Conservation (phyloP, 306 rosid species). For the Vigna reflexopilosa region DNA sequence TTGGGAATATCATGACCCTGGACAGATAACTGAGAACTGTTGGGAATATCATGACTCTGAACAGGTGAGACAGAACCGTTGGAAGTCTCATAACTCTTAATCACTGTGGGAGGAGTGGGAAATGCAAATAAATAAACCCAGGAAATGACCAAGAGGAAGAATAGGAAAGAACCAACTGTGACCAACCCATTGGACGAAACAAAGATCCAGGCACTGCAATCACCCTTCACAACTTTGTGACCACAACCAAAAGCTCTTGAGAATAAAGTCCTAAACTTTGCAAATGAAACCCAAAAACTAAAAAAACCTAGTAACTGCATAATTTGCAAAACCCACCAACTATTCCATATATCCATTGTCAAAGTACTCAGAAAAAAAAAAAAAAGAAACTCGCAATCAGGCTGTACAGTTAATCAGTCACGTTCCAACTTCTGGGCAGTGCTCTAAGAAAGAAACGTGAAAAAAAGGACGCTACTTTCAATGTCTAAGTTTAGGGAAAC, state of each 20-base stretch:
- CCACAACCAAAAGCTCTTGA: slow-evolving; percentile 50
- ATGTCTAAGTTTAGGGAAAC: slow-evolving; percentile 1
- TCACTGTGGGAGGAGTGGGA: slow-evolving; percentile 48
- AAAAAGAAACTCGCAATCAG: slow-evolving; percentile 5
- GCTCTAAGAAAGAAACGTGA: slow-evolving; percentile 16
- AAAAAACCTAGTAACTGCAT: slow-evolving; percentile 58
- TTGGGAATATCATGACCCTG: slow-evolving; percentile 47
- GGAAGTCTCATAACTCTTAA: slow-evolving; percentile 48
- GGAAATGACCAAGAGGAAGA: slow-evolving; percentile 54
- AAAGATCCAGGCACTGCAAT: slow-evolving; percentile 52
- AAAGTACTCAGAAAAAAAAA: not conserved
- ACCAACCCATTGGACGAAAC: slow-evolving; percentile 59
- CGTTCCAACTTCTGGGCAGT: not conserved
- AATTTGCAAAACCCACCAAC: slow-evolving; percentile 48
- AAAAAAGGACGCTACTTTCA: not conserved
- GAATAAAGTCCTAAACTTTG: slow-evolving; percentile 53
- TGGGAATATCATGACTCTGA: slow-evolving; percentile 46
- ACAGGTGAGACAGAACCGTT: slow-evolving; percentile 42
- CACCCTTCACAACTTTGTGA: slow-evolving; percentile 55
- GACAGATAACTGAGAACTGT: slow-evolving; percentile 41
- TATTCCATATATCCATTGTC: slow-evolving; percentile 46
- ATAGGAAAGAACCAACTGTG: slow-evolving; percentile 61
- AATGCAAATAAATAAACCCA: slow-evolving; percentile 61
- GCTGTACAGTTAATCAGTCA: not conserved
- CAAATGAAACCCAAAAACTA: slow-evolving; percentile 53